Base-by-base conservation (phyloP, 2,329 filamentous ascomycete genomes). In the Lecanicillium sp. region DNA sequence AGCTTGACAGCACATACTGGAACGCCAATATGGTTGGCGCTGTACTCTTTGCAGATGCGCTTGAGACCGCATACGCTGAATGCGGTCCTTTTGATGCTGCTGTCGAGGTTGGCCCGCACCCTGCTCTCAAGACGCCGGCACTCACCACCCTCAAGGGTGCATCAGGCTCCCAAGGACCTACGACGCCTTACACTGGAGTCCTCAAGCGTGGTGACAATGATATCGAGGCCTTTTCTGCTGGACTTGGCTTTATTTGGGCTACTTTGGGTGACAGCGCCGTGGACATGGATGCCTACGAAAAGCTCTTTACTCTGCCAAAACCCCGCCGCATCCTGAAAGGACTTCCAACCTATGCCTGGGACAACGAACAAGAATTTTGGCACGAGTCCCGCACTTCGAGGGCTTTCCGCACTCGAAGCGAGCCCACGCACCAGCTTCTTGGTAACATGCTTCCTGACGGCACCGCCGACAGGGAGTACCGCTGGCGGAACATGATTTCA, bases 101-200 rank as follows among this genome's bases (percentile, higher is more conserved):
- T n/a, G 52, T 75, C 14, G 73, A 77, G 54, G 55, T 76, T 8
- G 72, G 73, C 0, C 72, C 73, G 0, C 73, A 75, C 52, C 65
- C 71, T 1, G 71, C 70, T 2, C 63, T 77, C 2, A 65, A 70
- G 41, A 70, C 71, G 0, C 72, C 72, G 6, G 23, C 21, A 4
- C n/a, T 23, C 10, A 17, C n/a, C n/a, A 23, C 21, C 2, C 60
- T 73, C 38, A 69, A 72, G n/a, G n/a, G n/a, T 8, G 32, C 32
- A 8, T 5, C 5, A 54, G 70, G 32, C n/a, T 6, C 7, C 27
- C 5, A n/a, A 15, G 44, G 42, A 5, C 60, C 63, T 1, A 66
- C 66, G 12, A 63, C 64, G 21, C 58, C 64, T 1, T 73, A 73
- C 41, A 62, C 60, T 3, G 66, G 68, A 1, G 61, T 63, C 1